Conservation (phyloP, 2,329 filamentous ascomycete species). For the Kalmusia sp. region DNA sequence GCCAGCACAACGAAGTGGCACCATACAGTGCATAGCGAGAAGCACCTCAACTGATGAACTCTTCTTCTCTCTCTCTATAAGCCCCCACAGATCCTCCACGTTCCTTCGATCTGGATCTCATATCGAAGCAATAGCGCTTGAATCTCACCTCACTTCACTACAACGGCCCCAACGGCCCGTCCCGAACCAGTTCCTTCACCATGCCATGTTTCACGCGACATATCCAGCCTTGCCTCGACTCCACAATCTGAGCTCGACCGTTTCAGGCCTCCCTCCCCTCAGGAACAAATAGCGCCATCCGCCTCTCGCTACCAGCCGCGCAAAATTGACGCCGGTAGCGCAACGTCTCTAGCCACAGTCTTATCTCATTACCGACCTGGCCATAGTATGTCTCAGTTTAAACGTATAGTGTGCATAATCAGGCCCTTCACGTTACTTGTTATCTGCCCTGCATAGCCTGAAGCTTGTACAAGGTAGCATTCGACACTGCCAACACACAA, state of each 20-base stretch:
- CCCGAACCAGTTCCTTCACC: not conserved
- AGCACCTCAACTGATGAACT: too few relatives aligned
- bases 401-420: not conserved
- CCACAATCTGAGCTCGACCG: not conserved
- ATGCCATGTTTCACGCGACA: not conserved
- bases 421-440: not conserved
- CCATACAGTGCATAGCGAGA: too few relatives aligned
- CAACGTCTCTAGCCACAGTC: not conserved
- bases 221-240: not conserved
- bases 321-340: not conserved
- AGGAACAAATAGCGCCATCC: not conserved
- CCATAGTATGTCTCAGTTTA: not conserved
- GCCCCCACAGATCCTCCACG: too few relatives aligned
- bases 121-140: too few relatives aligned
- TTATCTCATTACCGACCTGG: not conserved
- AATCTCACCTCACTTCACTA: not conserved
- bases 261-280: not conserved
- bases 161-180: slow-evolving; percentile 3
- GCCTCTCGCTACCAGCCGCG: not conserved
- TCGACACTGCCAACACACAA: too few relatives aligned
- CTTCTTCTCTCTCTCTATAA: too few relatives aligned
- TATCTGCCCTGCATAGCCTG: not conserved
- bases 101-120: too few relatives aligned
- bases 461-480: not conserved
- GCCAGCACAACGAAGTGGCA: too few relatives aligned